phyloP scores from a whole-genome alignment of 2,329 filamentous ascomycete species.

The Ophiostoma angusticollis region DNA sequence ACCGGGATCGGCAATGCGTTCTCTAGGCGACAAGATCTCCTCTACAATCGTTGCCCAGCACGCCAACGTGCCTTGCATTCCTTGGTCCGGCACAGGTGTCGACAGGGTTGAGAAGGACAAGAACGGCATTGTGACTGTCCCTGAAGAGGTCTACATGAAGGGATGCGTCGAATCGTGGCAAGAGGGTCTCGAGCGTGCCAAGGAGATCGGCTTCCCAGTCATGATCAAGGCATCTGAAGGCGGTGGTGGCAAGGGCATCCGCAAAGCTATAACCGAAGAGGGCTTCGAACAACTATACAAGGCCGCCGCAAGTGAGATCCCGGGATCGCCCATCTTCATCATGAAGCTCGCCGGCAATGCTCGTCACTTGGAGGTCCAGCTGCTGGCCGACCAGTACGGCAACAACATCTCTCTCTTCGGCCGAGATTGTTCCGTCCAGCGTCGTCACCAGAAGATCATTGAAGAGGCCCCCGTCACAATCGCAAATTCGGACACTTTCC shows the following conservation, averaged over 20 bases:
- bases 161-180: conserved; percentile 84
- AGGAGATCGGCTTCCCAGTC: conserved; percentile 91
- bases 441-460: conserved; percentile 98
- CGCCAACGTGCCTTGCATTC: conserved; percentile 89
- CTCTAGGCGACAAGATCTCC: conserved; percentile 97
- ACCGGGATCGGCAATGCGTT: conserved; percentile 95
- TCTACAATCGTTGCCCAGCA: conserved; percentile 99
- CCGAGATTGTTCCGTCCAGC: conserved; percentile 96
- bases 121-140: conserved; percentile 82
- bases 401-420: conserved; percentile 99
- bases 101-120: conserved; percentile 66
- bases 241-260: conserved; percentile 97
- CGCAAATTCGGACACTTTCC: conserved; percentile 78
- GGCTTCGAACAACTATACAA: conserved; percentile 83
- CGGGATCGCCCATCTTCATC: conserved; percentile 98
- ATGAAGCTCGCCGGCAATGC: conserved; percentile 99
- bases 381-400: conserved; percentile 96
- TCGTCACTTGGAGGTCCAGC: conserved; percentile 90
- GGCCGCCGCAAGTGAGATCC: conserved; percentile 92
- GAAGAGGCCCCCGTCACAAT: conserved; percentile 98
- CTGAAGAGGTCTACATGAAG: conserved; percentile 71
- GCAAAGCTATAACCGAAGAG: conserved; percentile 78
- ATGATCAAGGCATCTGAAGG: conserved; percentile 99
- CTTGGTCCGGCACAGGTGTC: conserved; percentile 96
- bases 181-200: conserved; percentile 77